Evolutionary conservation across 2,329 filamentous ascomycete genomes (phyloP).

Genomic region (Sporothrix brasiliensis): DNA sequence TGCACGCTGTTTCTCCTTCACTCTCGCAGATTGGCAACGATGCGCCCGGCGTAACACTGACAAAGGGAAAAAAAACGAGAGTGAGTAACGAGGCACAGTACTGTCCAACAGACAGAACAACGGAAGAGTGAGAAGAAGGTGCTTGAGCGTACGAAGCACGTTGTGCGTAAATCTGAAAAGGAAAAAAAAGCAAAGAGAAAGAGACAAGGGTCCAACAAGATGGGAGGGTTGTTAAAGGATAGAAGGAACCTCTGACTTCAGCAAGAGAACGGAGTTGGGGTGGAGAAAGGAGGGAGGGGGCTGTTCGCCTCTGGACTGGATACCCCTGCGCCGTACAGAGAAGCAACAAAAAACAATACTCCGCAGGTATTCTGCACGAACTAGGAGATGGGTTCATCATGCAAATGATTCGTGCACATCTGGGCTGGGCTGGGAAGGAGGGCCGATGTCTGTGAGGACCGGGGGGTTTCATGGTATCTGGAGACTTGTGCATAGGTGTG

Average conservation of each 20-base stretch:
- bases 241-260: not conserved
- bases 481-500: not conserved
- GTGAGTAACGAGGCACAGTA: not conserved
- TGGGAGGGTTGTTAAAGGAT: not conserved
- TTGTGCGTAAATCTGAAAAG: constrained; percentile 11
- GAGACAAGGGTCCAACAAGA: not conserved
- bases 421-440: constrained; percentile 4
- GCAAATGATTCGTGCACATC: constrained; percentile 5
- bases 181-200: constrained; percentile 4
- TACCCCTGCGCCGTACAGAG: constrained; percentile 15
- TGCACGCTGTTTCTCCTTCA: not conserved
- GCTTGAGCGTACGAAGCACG: constrained; percentile 12
- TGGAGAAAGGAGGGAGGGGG: not conserved
- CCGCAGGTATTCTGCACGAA: not conserved
- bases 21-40: constrained; percentile 7
- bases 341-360: not conserved
- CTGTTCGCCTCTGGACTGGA: not conserved
- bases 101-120: not conserved
- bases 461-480: constrained; percentile 1
- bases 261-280: not conserved
- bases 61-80: not conserved
- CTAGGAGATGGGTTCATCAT: constrained; percentile 14
- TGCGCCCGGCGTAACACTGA: not conserved
- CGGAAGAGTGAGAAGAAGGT: constrained; percentile 1
- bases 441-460: not conserved